Evolutionary conservation across 2,329 filamentous ascomycete species (phyloP).

Genomic region (Dendrostoma leiphaemia): DNA sequence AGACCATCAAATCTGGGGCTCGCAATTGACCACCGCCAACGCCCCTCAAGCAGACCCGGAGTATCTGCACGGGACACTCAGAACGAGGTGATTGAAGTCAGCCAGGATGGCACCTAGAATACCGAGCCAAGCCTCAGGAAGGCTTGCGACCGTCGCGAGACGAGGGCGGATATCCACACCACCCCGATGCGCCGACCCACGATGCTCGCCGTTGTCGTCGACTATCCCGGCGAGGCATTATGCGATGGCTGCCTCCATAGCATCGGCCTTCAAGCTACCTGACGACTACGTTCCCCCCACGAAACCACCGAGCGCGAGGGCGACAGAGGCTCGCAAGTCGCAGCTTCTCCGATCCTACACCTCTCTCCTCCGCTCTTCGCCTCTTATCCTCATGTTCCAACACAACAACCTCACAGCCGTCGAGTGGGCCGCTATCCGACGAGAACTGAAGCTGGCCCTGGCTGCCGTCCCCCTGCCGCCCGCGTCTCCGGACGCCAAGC

Average conservation of each 20-base stretch:
- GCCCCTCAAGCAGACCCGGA: background rate
- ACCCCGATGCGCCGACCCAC: conserved; percentile 5
- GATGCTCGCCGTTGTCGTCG: background rate
- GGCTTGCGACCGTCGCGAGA: conserved; percentile 9
- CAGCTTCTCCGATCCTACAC: conserved; percentile 86
- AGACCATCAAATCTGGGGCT: background rate
- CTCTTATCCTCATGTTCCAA: conserved; percentile 80
- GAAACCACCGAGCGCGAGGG: conserved; percentile 85
- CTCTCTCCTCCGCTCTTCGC: conserved; percentile 80
- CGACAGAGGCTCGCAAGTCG: conserved; percentile 82
- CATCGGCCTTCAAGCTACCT: conserved; percentile 33
- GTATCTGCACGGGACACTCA: background rate
- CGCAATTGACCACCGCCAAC: background rate
- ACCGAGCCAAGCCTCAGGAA: conserved; percentile 10
- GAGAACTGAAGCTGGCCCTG: conserved; percentile 59
- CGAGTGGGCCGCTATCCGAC: conserved; percentile 71
- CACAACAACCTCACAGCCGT: conserved; percentile 67
- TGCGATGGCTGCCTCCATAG: conserved; percentile 21
- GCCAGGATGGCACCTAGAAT: conserved; percentile 17
- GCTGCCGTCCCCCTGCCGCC: conserved; percentile 36
- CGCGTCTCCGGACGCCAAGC: conserved; percentile 27
- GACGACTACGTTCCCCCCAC: conserved; percentile 58
- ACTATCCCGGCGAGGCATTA: conserved; percentile 22
- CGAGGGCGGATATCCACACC: background rate
- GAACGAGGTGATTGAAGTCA: background rate